These are phyloP conservation scores for Gossypium stocksii DNA, from an alignment of 345 rosid species.

Conservation along the genomic window DNA sequence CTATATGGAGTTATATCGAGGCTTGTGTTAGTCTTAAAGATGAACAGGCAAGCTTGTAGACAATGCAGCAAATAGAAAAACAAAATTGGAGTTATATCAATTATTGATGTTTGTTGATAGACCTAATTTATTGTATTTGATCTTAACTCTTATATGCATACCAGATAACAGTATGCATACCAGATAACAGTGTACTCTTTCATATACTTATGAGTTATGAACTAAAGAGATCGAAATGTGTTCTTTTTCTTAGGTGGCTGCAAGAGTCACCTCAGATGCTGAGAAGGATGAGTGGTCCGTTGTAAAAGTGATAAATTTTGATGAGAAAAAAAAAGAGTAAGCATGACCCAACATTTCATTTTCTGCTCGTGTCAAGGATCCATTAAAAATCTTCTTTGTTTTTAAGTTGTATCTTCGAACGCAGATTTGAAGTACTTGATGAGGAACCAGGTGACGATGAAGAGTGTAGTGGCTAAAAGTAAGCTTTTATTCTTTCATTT, in stretches of 20 bases:
- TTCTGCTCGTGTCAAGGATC: background rate
- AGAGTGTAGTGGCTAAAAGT: slow-evolving; percentile 78
- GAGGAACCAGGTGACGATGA: slow-evolving; percentile 99
- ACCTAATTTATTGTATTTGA: background rate
- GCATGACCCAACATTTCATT: slow-evolving; percentile 18
- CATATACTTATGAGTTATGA: background rate
- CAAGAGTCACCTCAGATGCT: slow-evolving; percentile 73
- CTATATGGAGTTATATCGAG: slow-evolving; percentile 69
- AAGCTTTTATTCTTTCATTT: slow-evolving; percentile 10
- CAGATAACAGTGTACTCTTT: slow-evolving; percentile 7
- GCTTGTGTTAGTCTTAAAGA: slow-evolving; percentile 67
- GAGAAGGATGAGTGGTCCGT: slow-evolving; percentile 94
- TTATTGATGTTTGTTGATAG: background rate
- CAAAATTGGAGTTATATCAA: background rate
- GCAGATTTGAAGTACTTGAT: slow-evolving; percentile 87
- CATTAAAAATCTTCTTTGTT: slow-evolving; percentile 1
- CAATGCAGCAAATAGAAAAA: background rate
- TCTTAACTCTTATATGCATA: background rate
- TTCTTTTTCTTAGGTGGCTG: slow-evolving; percentile 65
- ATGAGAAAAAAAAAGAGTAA: slow-evolving; percentile 90
- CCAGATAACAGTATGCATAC: slow-evolving; percentile 5
- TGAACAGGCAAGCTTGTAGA: slow-evolving; percentile 64
- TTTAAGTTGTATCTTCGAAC: slow-evolving; percentile 8
- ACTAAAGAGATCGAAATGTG: slow-evolving; percentile 15
- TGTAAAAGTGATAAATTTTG: slow-evolving; percentile 86